Evolutionary conservation across 306 rosid genomes (phyloP).

Genomic region (Hippophae tibetana): DNA sequence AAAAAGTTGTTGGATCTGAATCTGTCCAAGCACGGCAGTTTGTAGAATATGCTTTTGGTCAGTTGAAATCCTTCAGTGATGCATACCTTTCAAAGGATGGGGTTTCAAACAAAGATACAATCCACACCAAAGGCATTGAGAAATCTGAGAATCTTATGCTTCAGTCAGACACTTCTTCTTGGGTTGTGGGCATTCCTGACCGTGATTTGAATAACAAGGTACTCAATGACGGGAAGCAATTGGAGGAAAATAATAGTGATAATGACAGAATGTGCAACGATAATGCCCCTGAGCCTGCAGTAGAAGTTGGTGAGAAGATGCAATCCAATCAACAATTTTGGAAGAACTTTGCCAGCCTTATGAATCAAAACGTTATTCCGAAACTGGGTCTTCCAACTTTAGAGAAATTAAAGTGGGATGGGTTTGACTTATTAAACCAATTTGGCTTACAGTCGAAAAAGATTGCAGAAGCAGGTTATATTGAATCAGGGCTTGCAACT

Average conservation of each 20-base stretch:
- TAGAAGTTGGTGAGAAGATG: constrained; percentile 26
- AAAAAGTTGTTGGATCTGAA: constrained; percentile 60
- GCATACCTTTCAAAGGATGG: constrained; percentile 35
- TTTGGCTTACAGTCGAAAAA: constrained; percentile 68
- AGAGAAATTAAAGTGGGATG: constrained; percentile 83
- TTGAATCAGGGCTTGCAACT: constrained; percentile 85
- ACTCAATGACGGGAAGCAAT: constrained; percentile 16
- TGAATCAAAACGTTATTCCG: constrained; percentile 62
- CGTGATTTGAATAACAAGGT: constrained; percentile 20
- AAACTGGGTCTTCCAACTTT: constrained; percentile 66
- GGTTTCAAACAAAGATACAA: constrained; percentile 23
- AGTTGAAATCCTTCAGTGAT: constrained; percentile 65
- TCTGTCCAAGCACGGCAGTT: constrained; percentile 79
- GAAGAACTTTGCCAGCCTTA: constrained; percentile 57
- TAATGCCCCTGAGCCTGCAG: constrained; percentile 23
- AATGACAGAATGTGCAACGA: constrained; percentile 31
- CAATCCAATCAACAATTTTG: constrained; percentile 63
- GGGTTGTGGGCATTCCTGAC: constrained; percentile 22
- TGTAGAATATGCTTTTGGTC: constrained; percentile 90
- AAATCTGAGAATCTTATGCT: constrained; percentile 23
- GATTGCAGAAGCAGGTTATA: constrained; percentile 59
- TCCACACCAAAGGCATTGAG: constrained; percentile 19
- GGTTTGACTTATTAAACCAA: constrained; percentile 62
- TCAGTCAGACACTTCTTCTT: constrained; percentile 26
- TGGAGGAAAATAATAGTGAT: constrained; percentile 23